A percentile compares a stretch with the other conserved stretches of the same genome.
These are phyloP conservation scores for Piloderma croceum DNA, from an alignment of 768 basidiomycete genomes.

Conservation along the genomic window DNA sequence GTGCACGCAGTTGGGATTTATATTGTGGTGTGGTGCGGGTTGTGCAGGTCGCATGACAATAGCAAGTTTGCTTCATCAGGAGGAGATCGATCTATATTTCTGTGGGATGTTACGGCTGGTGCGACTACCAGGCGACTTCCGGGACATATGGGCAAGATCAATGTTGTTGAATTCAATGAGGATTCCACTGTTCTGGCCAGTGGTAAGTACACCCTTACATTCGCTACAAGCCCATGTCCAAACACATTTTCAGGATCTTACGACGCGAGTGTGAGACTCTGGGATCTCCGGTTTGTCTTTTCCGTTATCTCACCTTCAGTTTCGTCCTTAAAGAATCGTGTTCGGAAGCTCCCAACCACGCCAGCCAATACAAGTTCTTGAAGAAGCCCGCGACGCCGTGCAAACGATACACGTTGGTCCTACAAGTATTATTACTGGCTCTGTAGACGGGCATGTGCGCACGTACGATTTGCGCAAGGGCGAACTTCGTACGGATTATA, in stretches of 20 bases:
- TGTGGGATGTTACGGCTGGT: constrained; percentile 94
- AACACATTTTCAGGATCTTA: constrained; percentile 61
- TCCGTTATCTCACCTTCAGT: background rate
- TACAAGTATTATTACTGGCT: constrained; percentile 70
- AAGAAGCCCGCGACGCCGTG: constrained; percentile 84
- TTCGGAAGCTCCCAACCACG: constrained; percentile 66
- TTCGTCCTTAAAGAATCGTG: background rate
- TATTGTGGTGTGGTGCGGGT: no score
- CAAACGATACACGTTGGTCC: constrained; percentile 69
- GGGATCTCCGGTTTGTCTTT: constrained; percentile 76
- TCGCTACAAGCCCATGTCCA: no score
- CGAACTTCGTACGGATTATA: constrained; percentile 79
- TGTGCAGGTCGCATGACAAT: constrained; percentile 85
- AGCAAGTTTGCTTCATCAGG: constrained; percentile 90
- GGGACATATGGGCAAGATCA: constrained; percentile 89
- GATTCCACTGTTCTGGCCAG: constrained; percentile 85
- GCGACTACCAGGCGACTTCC: constrained; percentile 75
- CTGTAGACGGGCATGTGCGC: constrained; percentile 87
- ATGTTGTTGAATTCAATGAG: constrained; percentile 84
- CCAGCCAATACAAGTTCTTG: constrained; percentile 84
- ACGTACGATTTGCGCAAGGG: constrained; percentile 96
- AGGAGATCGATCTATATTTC: constrained; percentile 86
- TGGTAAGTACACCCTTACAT: constrained; percentile 54
- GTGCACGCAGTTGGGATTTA: background rate
- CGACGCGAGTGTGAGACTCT: constrained; percentile 84